phyloP scores from a whole-genome alignment of 441 rosid genomes.

The Iberis amara region DNA sequence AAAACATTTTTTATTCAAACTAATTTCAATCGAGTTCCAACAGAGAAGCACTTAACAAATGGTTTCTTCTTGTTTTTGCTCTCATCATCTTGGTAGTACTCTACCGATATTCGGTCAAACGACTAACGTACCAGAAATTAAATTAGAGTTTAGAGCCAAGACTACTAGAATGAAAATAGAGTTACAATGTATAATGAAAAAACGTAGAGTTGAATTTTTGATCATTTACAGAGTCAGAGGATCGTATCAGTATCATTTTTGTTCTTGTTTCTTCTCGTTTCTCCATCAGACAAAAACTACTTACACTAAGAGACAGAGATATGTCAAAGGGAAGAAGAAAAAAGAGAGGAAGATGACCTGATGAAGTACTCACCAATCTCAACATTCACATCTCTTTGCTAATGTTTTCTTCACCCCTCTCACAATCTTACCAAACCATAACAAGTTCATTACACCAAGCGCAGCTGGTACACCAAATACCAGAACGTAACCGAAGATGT shows the following conservation, averaged over 20 bases:
- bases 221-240: conserved; percentile 37
- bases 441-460: conserved; percentile 38
- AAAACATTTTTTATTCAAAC: too few species aligned
- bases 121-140: too few species aligned
- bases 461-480: conserved; percentile 52
- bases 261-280: conserved; percentile 6
- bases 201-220: conserved; percentile 18
- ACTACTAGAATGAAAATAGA: conserved; percentile 20
- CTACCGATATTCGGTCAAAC: too few species aligned
- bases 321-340: conserved; percentile 15
- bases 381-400: conserved; percentile 43
- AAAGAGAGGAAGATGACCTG: conserved; percentile 10
- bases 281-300: conserved; percentile 35
- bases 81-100: too few species aligned
- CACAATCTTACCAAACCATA: conserved; percentile 42
- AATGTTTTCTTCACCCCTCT: conserved; percentile 42
- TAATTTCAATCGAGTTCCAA: too few species aligned
- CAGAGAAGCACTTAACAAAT: too few species aligned
- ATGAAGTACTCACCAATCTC: conserved; percentile 22
- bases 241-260: conserved; percentile 23
- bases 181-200: conserved; percentile 26
- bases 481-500: conserved; percentile 41
- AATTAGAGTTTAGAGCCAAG: conserved; percentile 13
- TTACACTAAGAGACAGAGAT: conserved; percentile 29
- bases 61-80: too few species aligned